Conservation (phyloP, 495 filamentous ascomycete species). For the Podospora bellae-mahoneyi region DNA sequence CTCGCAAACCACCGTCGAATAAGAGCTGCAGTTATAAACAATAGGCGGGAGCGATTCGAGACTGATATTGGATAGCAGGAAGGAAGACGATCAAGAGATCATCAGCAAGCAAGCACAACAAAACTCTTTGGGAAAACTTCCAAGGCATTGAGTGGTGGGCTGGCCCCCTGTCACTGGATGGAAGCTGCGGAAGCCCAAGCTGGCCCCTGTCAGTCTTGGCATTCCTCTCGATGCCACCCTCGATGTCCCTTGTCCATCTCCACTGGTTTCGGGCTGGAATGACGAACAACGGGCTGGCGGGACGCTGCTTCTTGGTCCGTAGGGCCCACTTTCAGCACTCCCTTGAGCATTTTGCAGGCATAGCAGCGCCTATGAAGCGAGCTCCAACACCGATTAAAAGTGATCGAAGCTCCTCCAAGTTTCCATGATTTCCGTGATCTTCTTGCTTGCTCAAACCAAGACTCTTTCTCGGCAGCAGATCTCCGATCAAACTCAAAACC, state of each 20-base stretch:
- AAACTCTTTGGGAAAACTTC: not conserved
- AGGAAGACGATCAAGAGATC: not conserved
- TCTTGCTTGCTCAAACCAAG: constrained; percentile 13
- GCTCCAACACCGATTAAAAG: constrained; percentile 14
- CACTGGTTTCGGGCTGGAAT: constrained; percentile 19
- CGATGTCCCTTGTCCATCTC: not conserved
- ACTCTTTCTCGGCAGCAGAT: constrained; percentile 5
- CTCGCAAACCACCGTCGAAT: not conserved
- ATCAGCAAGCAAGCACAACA: not conserved
- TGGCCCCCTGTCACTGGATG: constrained; percentile 7
- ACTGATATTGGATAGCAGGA: not conserved
- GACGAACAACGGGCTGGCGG: constrained; percentile 20
- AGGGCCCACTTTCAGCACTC: constrained; percentile 17
- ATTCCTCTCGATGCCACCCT: constrained; percentile 1
- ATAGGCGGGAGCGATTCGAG: not conserved
- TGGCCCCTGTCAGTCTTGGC: constrained; percentile 11
- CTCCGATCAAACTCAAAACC: constrained; percentile 7
- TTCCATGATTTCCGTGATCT: constrained; percentile 23
- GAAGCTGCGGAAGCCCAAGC: constrained; percentile 4
- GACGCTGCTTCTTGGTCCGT: constrained; percentile 15
- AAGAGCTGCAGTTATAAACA: not conserved
- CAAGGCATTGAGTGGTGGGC: not conserved
- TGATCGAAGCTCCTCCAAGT: constrained; percentile 21
- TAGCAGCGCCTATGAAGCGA: constrained; percentile 8
- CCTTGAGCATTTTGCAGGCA: constrained; percentile 18